phyloP scores from a whole-genome alignment of 768 basidiomycete species.

The Rhodotorula taiwanensis region DNA sequence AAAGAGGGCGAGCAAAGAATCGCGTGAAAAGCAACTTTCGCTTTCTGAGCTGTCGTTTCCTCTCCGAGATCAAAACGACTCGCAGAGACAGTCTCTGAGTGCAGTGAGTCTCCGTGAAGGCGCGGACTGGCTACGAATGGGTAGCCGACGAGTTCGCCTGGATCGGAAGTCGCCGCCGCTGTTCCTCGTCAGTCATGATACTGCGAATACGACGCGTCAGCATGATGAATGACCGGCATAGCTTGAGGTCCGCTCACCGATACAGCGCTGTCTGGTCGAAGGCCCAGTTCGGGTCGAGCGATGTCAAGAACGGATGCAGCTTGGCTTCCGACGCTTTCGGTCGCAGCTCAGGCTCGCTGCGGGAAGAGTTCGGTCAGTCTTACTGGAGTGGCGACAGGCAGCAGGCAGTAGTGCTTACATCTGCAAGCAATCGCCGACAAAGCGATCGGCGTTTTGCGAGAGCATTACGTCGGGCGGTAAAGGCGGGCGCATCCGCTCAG shows the following conservation, averaged over 20 bases:
- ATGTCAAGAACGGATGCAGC: constrained; percentile 34
- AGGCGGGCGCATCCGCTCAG: constrained; percentile 76
- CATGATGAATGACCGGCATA: too few relatives aligned
- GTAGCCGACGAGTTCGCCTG: background rate
- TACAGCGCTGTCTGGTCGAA: constrained; percentile 30
- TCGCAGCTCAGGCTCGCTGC: constrained; percentile 33
- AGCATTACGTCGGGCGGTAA: constrained; percentile 75
- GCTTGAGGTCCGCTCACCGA: background rate
- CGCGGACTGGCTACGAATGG: too few relatives aligned
- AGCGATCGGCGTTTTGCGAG: constrained; percentile 70
- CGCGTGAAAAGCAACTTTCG: too few relatives aligned
- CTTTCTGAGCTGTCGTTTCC: too few relatives aligned
- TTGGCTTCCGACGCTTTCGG: constrained; percentile 35
- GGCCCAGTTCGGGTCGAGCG: constrained; percentile 21
- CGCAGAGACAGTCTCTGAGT: too few relatives aligned
- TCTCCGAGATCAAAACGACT: too few relatives aligned
- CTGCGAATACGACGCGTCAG: background rate
- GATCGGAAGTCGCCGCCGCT: background rate
- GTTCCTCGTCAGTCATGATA: constrained; percentile 24
- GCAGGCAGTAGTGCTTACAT: constrained; percentile 51
- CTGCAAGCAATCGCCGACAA: constrained; percentile 80
- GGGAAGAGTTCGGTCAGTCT: background rate
- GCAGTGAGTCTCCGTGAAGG: too few relatives aligned
- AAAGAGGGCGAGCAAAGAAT: too few relatives aligned
- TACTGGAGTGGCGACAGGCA: fast-evolving